A percentile compares a stretch with the other conserved stretches of the same genome.
Conservation (phyloP, 805 yeast genomes). For the Saturnispora zaruensis region DNA sequence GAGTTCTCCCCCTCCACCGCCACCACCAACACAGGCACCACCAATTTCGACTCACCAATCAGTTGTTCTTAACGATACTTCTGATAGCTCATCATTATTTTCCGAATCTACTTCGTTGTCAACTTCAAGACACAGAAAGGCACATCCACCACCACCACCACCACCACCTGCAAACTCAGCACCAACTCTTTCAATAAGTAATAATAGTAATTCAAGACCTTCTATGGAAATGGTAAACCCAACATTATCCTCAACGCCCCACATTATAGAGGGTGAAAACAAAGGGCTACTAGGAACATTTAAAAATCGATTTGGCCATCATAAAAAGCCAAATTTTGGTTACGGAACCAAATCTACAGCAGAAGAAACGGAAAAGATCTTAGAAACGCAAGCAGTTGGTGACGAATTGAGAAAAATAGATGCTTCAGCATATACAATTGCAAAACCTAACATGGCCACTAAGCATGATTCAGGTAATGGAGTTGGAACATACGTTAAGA, state of each 20-base stretch:
- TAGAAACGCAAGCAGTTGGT: conserved; percentile 40
- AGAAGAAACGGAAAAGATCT: conserved; percentile 19
- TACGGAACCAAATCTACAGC: conserved; percentile 8
- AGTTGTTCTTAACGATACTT: background rate
- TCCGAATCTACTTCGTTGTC: conserved; percentile 8
- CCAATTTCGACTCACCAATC: conserved; percentile 11
- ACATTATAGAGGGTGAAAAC: background rate
- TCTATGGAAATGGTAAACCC: conserved; percentile 4
- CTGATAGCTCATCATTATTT: conserved; percentile 1
- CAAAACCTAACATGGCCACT: conserved; percentile 20
- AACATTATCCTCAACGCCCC: conserved; percentile 4
- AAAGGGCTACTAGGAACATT: conserved; percentile 7
- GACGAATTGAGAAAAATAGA: conserved; percentile 50
- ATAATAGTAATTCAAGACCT: conserved; percentile 3
- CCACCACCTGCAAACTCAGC: conserved; percentile 22
- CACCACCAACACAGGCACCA: conserved; percentile 28
- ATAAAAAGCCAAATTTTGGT: conserved; percentile 12
- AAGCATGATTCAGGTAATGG: conserved; percentile 13
- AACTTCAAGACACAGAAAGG: conserved; percentile 8
- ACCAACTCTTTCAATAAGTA: conserved; percentile 14
- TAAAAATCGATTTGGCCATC: conserved; percentile 12
- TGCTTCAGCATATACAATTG: conserved; percentile 57
- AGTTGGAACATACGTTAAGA: conserved; percentile 30
- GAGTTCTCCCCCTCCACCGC: conserved; percentile 36
- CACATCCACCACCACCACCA: conserved; percentile 31